These are phyloP conservation scores for Tricharina praecox DNA, from an alignment of 495 filamentous ascomycete species.

Conservation along the genomic window DNA sequence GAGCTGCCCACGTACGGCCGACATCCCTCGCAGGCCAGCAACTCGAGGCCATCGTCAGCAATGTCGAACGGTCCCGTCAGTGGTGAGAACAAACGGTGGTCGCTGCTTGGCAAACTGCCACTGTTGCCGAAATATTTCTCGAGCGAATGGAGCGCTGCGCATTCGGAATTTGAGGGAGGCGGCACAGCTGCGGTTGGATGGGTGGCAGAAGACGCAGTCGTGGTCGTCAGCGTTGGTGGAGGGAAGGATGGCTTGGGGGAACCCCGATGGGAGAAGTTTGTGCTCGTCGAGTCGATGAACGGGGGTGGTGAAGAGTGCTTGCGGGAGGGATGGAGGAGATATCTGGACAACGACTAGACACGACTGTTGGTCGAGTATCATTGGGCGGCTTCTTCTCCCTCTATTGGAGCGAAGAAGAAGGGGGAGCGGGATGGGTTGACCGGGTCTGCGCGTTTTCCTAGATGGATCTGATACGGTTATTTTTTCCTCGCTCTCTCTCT, in stretches of 20 bases:
- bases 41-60: slow-evolving; percentile 24
- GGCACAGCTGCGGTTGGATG: slow-evolving; percentile 22
- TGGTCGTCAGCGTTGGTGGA: slow-evolving; percentile 19
- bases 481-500: too few relatives aligned
- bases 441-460: too few relatives aligned
- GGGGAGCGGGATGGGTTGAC: too few relatives aligned
- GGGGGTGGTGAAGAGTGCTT: slow-evolving; percentile 30
- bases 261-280: slow-evolving; percentile 26
- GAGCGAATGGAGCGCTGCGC: slow-evolving; percentile 25
- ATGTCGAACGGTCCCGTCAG: slow-evolving; percentile 7
- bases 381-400: not conserved
- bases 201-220: slow-evolving; percentile 20
- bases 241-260: slow-evolving; percentile 14
- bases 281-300: slow-evolving; percentile 14
- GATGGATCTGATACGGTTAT: not conserved
- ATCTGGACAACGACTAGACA: slow-evolving; percentile 23
- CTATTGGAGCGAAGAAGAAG: too few relatives aligned
- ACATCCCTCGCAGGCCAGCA: slow-evolving; percentile 13
- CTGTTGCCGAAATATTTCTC: slow-evolving; percentile 27
- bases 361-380: not conserved
- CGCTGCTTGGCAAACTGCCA: slow-evolving; percentile 20
- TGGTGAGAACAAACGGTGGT: slow-evolving; percentile 24
- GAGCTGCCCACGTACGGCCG: slow-evolving; percentile 40
- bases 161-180: slow-evolving; percentile 24
- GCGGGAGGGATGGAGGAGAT: slow-evolving; percentile 25